These are phyloP conservation scores for Neurospora sp. DNA, from an alignment of 495 filamentous ascomycete species.

Conservation along the genomic window DNA sequence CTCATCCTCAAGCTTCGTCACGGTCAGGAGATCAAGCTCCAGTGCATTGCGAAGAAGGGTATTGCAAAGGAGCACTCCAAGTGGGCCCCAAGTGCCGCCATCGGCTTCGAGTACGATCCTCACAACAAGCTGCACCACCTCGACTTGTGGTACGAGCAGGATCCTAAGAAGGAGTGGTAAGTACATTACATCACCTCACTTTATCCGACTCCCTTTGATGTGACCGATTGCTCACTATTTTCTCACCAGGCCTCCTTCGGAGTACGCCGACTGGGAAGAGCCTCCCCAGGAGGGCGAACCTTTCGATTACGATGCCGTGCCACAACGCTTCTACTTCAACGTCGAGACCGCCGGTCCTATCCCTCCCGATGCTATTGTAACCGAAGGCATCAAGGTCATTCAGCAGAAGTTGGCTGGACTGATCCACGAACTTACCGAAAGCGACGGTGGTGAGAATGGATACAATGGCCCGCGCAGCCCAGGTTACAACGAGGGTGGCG, in stretches of 20 bases:
- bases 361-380: conserved; percentile 75
- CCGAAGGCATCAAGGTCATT: conserved; percentile 79
- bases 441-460: conserved; percentile 42
- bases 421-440: conserved; percentile 60
- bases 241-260: conserved; percentile 64
- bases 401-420: conserved; percentile 82
- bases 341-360: conserved; percentile 83
- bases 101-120: conserved; percentile 97
- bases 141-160: conserved; percentile 88
- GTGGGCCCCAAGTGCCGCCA: conserved; percentile 83
- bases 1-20: conserved; percentile 83
- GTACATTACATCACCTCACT: conserved; percentile 21
- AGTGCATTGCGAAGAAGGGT: conserved; percentile 93
- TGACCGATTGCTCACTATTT: not conserved
- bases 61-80: conserved; percentile 98
- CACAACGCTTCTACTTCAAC: conserved; percentile 79
- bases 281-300: conserved; percentile 67
- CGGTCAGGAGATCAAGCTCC: conserved; percentile 78
- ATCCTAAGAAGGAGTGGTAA: conserved; percentile 81
- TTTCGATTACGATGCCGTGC: conserved; percentile 85
- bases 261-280: conserved; percentile 82
- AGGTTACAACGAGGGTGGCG: conserved; percentile 48
- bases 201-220: not conserved
- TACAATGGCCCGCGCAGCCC: conserved; percentile 53
- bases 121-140: conserved; percentile 85